A percentile compares a stretch with the other conserved stretches of the same genome.
Evolutionary conservation across 2,329 filamentous ascomycete genomes (phyloP).

Genomic region (Fusarium temperatum): DNA sequence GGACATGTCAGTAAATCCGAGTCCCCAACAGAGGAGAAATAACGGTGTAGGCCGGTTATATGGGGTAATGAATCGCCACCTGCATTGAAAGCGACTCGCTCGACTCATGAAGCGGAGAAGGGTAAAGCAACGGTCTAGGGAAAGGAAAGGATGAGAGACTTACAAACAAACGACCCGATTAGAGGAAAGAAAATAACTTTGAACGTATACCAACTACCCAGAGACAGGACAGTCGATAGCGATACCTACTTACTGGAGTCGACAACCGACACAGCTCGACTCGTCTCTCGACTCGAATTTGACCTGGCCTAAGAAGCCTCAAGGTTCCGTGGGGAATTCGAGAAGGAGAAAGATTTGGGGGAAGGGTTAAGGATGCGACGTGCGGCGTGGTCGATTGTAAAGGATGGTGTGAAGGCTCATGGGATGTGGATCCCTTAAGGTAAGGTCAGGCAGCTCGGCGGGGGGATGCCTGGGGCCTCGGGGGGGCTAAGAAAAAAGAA

Average conservation of each 20-base stretch:
- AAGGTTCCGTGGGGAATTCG: constrained; percentile 24
- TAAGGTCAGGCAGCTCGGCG: constrained; percentile 4
- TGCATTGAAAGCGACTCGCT: constrained; percentile 17
- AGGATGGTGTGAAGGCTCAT: constrained; percentile 30
- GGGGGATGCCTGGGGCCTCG: constrained; percentile 4
- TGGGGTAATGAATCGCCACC: constrained; percentile 46
- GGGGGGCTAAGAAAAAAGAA: constrained; percentile 19
- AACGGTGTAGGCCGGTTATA: constrained; percentile 34
- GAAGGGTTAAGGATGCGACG: constrained; percentile 34
- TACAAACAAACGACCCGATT: constrained; percentile 35
- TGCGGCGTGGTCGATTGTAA: constrained; percentile 29
- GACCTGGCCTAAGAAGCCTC: constrained; percentile 24
- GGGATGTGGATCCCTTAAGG: constrained; percentile 23
- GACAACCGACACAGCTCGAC: background rate
- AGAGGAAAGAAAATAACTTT: constrained; percentile 13
- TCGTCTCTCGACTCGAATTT: constrained; percentile 20
- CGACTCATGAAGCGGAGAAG: constrained; percentile 27
- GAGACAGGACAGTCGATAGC: constrained; percentile 7
- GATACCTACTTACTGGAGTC: constrained; percentile 25
- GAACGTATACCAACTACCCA: constrained; percentile 14
- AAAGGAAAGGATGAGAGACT: constrained; percentile 15
- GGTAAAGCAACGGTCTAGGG: background rate
- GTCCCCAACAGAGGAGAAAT: constrained; percentile 13
- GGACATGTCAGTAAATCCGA: constrained; percentile 32
- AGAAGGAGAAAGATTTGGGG: constrained; percentile 34